phyloP scores from a whole-genome alignment of 768 basidiomycete genomes.

The Termitomyces sp. region DNA sequence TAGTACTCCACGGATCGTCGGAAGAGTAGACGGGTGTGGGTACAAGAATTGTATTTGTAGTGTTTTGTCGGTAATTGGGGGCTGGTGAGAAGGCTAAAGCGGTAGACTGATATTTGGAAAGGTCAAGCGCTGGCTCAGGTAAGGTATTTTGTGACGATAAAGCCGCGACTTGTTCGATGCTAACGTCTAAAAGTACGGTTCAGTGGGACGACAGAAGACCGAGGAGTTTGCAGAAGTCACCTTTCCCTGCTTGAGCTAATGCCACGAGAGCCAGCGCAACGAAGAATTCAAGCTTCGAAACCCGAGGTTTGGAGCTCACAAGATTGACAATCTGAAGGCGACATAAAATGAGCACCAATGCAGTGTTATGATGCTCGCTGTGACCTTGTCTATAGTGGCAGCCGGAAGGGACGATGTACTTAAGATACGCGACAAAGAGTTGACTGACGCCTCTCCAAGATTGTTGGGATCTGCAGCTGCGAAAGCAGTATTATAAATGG shows the following conservation, averaged over 20 bases:
- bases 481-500: slow-evolving; percentile 71
- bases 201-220: background rate
- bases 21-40: slow-evolving; percentile 17
- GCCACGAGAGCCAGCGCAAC: slow-evolving; percentile 86
- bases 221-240: slow-evolving; percentile 27
- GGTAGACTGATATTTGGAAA: slow-evolving; percentile 50
- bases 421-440: slow-evolving; percentile 75
- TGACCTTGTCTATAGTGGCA: slow-evolving; percentile 75
- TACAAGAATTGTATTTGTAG: slow-evolving; percentile 25
- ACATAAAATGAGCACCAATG: background rate
- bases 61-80: slow-evolving; percentile 35
- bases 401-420: slow-evolving; percentile 77
- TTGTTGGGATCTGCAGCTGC: slow-evolving; percentile 64
- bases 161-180: slow-evolving; percentile 75
- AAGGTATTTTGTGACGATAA: slow-evolving; percentile 74
- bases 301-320: slow-evolving; percentile 72
- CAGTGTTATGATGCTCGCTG: slow-evolving; percentile 3
- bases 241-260: slow-evolving; percentile 77
- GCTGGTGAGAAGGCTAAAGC: slow-evolving; percentile 43
- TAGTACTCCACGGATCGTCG: slow-evolving; percentile 65
- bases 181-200: slow-evolving; percentile 47
- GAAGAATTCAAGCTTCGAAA: slow-evolving; percentile 89
- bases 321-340: slow-evolving; percentile 78
- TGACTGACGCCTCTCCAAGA: slow-evolving; percentile 77
- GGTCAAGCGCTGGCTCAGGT: slow-evolving; percentile 67